Evolutionary conservation across 2,329 filamentous ascomycete species (phyloP).

Genomic region (Lasiodiplodia sp.): DNA sequence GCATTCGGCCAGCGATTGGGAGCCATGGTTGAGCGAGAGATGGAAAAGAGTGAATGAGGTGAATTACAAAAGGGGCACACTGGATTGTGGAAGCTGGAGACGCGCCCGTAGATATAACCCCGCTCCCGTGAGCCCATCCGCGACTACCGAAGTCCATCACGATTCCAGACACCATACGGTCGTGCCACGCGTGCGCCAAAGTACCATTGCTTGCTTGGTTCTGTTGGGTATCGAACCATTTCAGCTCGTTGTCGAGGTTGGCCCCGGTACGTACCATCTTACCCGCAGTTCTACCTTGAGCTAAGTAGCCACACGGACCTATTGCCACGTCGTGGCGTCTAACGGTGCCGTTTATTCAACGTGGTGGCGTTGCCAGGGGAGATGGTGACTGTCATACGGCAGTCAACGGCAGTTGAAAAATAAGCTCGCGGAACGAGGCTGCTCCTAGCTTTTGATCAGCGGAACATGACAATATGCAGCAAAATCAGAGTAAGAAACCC

Average conservation of each 20-base stretch:
- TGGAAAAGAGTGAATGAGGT: background rate
- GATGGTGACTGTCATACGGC: background rate
- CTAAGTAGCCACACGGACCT: background rate
- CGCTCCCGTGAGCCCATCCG: background rate
- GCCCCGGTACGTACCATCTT: constrained; percentile 7
- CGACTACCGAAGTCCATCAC: background rate
- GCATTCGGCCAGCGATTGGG: constrained; percentile 30
- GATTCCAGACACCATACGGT: background rate
- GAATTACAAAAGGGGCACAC: background rate
- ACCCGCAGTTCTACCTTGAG: constrained; percentile 11
- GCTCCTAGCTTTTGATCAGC: background rate
- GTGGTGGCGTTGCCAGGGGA: too few relatives aligned
- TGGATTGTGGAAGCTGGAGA: background rate
- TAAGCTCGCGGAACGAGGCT: constrained; percentile 1
- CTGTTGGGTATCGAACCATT: background rate
- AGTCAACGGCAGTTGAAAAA: constrained; percentile 3
- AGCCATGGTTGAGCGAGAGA: background rate
- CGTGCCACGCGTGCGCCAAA: background rate
- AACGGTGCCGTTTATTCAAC: too few relatives aligned
- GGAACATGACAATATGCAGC: too few relatives aligned
- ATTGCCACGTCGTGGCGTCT: background rate
- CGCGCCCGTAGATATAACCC: background rate
- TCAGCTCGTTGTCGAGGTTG: constrained; percentile 11
- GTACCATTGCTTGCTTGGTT: background rate
- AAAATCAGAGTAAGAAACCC: too few relatives aligned